Percentiles rank a stretch among this genome's conserved stretches.
These are phyloP conservation scores for Cladosporium austrohemisphaericum DNA, from an alignment of 2,329 filamentous ascomycete genomes.

Conservation along the genomic window DNA sequence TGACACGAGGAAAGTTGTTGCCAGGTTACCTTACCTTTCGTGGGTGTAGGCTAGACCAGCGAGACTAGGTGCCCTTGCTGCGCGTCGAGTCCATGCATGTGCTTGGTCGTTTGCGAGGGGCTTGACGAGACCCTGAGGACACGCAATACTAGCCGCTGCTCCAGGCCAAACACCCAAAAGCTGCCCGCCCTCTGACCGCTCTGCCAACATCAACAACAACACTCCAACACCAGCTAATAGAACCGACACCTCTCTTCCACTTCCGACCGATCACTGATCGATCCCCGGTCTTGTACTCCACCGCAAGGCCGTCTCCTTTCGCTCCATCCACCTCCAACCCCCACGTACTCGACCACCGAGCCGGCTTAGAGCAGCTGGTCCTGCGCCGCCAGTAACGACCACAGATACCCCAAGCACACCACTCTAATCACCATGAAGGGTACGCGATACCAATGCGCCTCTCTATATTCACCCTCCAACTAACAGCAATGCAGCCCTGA, in stretches of 20 bases:
- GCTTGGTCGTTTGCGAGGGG: too few relatives aligned
- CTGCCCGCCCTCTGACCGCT: too few relatives aligned
- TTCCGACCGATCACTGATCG: not conserved
- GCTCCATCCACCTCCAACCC: not conserved
- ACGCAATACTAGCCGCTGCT: too few relatives aligned
- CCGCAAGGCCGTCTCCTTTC: conserved; percentile 27
- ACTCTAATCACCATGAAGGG: conserved; percentile 40
- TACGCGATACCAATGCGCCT: conserved; percentile 18
- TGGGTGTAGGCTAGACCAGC: too few relatives aligned
- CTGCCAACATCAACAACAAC: conserved; percentile 2
- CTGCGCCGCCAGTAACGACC: conserved; percentile 7
- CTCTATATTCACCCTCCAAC: conserved; percentile 14
- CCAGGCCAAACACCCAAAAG: too few relatives aligned
- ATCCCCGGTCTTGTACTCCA: conserved; percentile 33
- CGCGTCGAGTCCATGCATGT: too few relatives aligned
- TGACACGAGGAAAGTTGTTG: too few relatives aligned
- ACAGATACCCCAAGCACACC: conserved; percentile 17
- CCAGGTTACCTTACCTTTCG: too few relatives aligned
- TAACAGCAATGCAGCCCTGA: conserved; percentile 64
- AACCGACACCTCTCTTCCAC: too few relatives aligned
- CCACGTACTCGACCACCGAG: conserved; percentile 8
- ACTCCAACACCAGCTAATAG: not conserved
- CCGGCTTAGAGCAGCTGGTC: conserved; percentile 12
- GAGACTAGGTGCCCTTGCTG: too few relatives aligned
- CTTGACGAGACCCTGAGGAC: too few relatives aligned